A percentile compares a stretch with the other conserved stretches of the same genome.
These are phyloP conservation scores for Hyphopichia burtonii DNA, from an alignment of 1,139 yeast species.

Conservation along the genomic window DNA sequence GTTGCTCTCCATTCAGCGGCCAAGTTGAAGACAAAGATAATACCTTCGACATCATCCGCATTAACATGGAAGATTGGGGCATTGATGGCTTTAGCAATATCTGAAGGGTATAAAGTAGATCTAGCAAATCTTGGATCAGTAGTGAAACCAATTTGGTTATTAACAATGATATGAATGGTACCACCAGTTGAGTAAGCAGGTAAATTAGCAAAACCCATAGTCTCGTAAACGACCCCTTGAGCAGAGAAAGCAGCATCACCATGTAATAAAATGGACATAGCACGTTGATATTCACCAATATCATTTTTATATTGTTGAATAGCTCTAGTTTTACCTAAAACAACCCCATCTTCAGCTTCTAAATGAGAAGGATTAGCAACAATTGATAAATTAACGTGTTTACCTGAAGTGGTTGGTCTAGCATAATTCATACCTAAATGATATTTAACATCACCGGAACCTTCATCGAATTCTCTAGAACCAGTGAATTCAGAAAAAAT, in stretches of 20 bases:
- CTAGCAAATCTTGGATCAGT: conserved; percentile 98
- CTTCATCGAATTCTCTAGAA: conserved; percentile 79
- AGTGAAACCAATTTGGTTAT: conserved; percentile 99
- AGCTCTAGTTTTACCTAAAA: conserved; percentile 96
- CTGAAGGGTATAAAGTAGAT: conserved; percentile 97
- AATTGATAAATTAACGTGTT: conserved; percentile 87
- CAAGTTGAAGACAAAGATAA: conserved; percentile 85
- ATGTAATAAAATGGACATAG: conserved; percentile 88
- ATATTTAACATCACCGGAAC: conserved; percentile 98
- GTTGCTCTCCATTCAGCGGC: conserved; percentile 99
- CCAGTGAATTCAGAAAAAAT: conserved; percentile 96
- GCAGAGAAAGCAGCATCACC: conserved; percentile 99
- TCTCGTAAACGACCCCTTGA: conserved; percentile 98
- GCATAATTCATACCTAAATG: conserved; percentile 99
- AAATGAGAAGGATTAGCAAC: conserved; percentile 99
- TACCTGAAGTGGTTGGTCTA: conserved; percentile 98
- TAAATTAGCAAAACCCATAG: conserved; percentile 89
- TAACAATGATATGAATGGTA: conserved; percentile 91
- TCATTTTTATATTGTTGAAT: conserved; percentile 90
- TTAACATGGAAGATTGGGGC: conserved; percentile 99
- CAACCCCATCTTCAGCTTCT: conserved; percentile 99
- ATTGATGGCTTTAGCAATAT: conserved; percentile 92
- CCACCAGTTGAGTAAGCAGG: conserved; percentile 99
- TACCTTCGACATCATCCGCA: conserved; percentile 96
- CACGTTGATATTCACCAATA: conserved; percentile 77